These are phyloP conservation scores for Penicillium corylophilum DNA, from an alignment of 2,329 filamentous ascomycete species.

Conservation along the genomic window DNA sequence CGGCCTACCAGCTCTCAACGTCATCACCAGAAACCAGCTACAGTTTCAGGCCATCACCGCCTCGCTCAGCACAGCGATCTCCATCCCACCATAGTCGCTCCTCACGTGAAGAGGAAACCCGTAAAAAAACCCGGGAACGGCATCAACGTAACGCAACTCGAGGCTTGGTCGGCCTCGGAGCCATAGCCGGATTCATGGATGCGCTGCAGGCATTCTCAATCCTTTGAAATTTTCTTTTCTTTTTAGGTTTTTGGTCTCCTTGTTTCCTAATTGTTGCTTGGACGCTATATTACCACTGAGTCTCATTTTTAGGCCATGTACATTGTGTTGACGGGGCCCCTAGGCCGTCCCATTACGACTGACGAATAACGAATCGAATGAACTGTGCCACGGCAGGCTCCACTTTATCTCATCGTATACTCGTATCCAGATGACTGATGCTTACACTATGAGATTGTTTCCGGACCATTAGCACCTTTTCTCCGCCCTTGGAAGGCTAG, in stretches of 20 bases:
- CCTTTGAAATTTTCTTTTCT: slow-evolving; percentile 6
- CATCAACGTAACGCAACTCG: slow-evolving; percentile 36
- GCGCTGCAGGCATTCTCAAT: slow-evolving; percentile 37
- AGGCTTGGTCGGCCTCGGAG: slow-evolving; percentile 36
- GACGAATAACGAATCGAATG: not conserved
- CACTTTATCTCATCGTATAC: not conserved
- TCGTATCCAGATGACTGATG: not conserved
- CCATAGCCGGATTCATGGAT: slow-evolving; percentile 41
- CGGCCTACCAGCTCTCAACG: slow-evolving; percentile 18
- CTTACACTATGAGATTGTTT: not conserved
- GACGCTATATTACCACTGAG: not conserved
- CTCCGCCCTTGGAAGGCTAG: not conserved
- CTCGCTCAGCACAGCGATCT: slow-evolving; percentile 19
- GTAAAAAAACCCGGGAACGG: slow-evolving; percentile 22
- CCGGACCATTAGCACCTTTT: not conserved
- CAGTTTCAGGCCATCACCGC: slow-evolving; percentile 15
- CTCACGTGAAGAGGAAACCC: slow-evolving; percentile 21
- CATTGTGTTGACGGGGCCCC: not conserved
- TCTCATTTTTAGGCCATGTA: not conserved
- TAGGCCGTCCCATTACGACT: not conserved
- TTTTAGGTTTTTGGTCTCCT: not conserved
- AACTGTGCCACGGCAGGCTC: not conserved
- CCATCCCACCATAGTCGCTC: slow-evolving; percentile 9
- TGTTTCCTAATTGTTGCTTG: not conserved
- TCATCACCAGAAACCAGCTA: slow-evolving; percentile 19